Evolutionary conservation across 176 grass and related monocot species (phyloP).

Genomic region (Oryza nivara): DNA sequence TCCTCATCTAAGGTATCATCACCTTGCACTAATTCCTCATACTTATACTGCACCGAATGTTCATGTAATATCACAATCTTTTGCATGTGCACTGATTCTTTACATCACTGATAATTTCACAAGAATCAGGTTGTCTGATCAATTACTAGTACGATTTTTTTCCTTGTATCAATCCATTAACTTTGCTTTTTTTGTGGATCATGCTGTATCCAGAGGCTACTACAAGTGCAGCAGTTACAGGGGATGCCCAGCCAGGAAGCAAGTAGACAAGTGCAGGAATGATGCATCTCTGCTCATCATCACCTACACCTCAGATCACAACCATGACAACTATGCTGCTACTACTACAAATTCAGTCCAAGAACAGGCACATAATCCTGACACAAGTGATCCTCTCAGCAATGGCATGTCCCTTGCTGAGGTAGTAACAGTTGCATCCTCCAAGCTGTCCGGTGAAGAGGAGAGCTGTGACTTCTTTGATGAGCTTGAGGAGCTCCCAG

Average conservation of each 20-base stretch:
- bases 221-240: conserved; percentile 40
- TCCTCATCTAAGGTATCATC: conserved; percentile 37
- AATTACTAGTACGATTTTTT: background rate
- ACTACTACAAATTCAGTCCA: background rate
- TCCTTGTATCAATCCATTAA: background rate
- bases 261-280: conserved; percentile 42
- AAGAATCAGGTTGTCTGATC: background rate
- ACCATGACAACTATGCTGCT: conserved; percentile 1
- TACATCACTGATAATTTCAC: background rate
- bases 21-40: background rate
- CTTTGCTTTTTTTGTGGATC: background rate
- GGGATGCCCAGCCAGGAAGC: conserved; percentile 34
- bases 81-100: background rate
- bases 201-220: conserved; percentile 33
- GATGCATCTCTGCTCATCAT: conserved; percentile 41
- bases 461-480: conserved; percentile 34
- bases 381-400: background rate
- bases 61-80: background rate
- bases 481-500: conserved; percentile 40
- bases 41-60: background rate
- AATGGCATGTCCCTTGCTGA: background rate
- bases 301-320: conserved; percentile 41
- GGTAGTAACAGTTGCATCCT: background rate
- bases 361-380: background rate
- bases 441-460: background rate